phyloP scores from a whole-genome alignment of 2,329 filamentous ascomycete genomes.

The Colletotrichum camelliae region DNA sequence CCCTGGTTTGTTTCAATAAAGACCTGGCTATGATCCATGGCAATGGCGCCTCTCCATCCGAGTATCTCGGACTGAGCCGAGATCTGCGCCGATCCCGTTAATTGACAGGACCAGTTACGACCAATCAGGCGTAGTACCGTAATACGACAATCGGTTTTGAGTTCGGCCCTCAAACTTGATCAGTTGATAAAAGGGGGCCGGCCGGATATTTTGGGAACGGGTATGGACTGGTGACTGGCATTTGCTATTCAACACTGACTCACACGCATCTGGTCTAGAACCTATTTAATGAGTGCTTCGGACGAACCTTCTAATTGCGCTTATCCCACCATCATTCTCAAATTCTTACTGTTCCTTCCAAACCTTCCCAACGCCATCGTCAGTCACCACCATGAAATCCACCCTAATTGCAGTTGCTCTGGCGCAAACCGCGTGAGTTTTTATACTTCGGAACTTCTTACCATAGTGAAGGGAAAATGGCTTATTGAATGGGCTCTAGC shows the following conservation, averaged over 20 bases:
- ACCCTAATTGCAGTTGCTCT: background rate
- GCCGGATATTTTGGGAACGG: too few species aligned
- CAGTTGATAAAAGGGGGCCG: background rate
- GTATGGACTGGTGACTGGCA: background rate
- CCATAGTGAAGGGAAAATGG: rapidly evolving
- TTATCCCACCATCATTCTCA: background rate
- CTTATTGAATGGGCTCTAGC: background rate
- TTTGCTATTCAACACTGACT: background rate
- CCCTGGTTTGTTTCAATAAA: background rate
- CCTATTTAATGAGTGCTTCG: rapidly evolving
- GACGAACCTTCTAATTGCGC: background rate
- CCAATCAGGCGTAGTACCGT: background rate
- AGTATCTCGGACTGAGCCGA: background rate
- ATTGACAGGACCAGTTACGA: background rate
- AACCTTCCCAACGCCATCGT: background rate
- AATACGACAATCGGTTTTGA: background rate
- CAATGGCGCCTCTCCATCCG: background rate
- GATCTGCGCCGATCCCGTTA: background rate
- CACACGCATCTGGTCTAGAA: background rate
- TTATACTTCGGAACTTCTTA: rapidly evolving
- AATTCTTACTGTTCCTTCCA: background rate
- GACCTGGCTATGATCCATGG: background rate
- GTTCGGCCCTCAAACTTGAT: background rate
- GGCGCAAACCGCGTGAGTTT: background rate
- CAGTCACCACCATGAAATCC: background rate